These are phyloP conservation scores for Vitis cinerea DNA, from an alignment of 164 flowering plant species.

Conservation along the genomic window DNA sequence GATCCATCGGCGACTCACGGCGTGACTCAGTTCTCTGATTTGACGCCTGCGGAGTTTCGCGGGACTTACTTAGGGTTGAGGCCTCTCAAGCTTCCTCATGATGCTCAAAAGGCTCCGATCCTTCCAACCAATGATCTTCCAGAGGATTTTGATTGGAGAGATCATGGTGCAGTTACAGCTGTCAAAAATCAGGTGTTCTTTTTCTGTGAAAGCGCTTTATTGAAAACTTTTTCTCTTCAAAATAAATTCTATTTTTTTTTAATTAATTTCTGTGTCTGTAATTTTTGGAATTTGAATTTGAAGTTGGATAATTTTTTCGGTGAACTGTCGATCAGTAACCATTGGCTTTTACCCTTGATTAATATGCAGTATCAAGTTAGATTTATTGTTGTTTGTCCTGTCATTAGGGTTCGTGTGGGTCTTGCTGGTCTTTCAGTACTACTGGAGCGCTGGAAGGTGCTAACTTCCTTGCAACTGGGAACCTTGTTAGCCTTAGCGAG, in stretches of 20 bases:
- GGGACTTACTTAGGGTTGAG: constrained; percentile 49
- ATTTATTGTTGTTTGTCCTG: background rate
- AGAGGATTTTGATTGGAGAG: constrained; percentile 86
- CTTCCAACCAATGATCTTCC: constrained; percentile 82
- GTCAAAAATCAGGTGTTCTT: constrained; percentile 83
- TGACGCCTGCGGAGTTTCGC: constrained; percentile 76
- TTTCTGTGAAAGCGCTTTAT: too few relatives aligned
- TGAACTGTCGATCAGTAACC: too few relatives aligned
- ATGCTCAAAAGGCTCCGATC: constrained; percentile 70
- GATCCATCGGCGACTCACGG: constrained; percentile 95
- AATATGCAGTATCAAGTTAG: background rate
- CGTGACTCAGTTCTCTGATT: constrained; percentile 84
- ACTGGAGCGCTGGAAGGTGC: constrained; percentile 92
- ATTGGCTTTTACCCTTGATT: too few relatives aligned
- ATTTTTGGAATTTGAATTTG: background rate
- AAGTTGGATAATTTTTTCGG: too few relatives aligned
- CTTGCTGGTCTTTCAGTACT: constrained; percentile 96
- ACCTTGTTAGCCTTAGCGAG: constrained; percentile 66
- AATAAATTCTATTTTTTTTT: background rate
- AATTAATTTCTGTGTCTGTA: background rate
- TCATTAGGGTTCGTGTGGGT: constrained; percentile 87
- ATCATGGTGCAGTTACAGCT: constrained; percentile 72
- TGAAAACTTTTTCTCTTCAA: background rate
- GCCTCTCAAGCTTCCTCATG: constrained; percentile 42
- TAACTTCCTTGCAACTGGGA: constrained; percentile 57